These are phyloP conservation scores for Atkinsonella texensis DNA, from an alignment of 2,329 filamentous ascomycete species.

Conservation along the genomic window DNA sequence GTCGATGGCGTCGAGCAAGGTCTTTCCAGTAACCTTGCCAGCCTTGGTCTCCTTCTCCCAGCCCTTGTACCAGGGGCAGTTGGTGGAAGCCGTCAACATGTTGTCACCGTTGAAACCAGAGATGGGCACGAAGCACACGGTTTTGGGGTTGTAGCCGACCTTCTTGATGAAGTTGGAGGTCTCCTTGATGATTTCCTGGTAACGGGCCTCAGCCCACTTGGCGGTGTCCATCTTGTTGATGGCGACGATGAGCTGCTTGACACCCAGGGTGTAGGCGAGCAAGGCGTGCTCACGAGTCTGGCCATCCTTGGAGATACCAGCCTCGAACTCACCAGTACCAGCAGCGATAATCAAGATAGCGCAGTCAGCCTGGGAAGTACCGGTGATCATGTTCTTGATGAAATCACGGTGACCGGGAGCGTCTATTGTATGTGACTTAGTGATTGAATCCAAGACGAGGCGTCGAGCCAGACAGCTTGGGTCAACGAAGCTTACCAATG, in stretches of 20 bases:
- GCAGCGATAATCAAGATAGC: conserved; percentile 99
- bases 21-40: conserved; percentile 84
- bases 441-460: background rate
- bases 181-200: conserved; percentile 99
- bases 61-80: conserved; percentile 99
- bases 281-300: conserved; percentile 99
- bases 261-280: conserved; percentile 99
- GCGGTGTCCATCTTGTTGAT: conserved; percentile 99
- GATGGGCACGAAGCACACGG: conserved; percentile 97
- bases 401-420: conserved; percentile 99
- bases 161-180: conserved; percentile 99
- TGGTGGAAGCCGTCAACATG: conserved; percentile 83
- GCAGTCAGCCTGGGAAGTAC: conserved; percentile 99
- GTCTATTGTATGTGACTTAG: conserved; percentile 37
- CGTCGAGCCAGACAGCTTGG: too few species aligned
- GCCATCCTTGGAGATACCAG: conserved; percentile 99
- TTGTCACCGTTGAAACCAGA: conserved; percentile 99
- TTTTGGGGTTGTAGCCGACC: conserved; percentile 99
- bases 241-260: conserved; percentile 99
- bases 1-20: conserved; percentile 98
- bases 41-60: conserved; percentile 96
- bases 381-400: conserved; percentile 99
- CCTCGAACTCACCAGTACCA: conserved; percentile 99
- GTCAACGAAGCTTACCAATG: conserved; percentile 54
- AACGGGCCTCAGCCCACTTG: conserved; percentile 96